A percentile compares a stretch with the other conserved stretches of the same genome.
Conservation (phyloP, 1,139 yeast species). For the Magnusiomyces sp. region DNA sequence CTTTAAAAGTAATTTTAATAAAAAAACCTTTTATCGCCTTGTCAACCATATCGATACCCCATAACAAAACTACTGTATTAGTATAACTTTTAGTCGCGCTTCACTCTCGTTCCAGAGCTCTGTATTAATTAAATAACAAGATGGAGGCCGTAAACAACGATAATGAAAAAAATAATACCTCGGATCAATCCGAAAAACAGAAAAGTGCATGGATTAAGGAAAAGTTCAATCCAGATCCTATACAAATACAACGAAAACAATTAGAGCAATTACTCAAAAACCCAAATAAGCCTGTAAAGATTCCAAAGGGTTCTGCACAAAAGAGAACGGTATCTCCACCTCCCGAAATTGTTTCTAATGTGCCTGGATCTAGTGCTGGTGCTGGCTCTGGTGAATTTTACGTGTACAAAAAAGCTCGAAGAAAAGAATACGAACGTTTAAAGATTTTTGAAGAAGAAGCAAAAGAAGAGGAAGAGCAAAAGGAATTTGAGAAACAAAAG, state of each 20-base stretch:
- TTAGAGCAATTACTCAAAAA: constrained; percentile 19
- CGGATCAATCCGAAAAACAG: neutral
- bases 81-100: too few species aligned
- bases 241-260: constrained; percentile 23
- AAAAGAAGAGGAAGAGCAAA: constrained; percentile 16
- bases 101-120: too few species aligned
- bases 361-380: constrained; percentile 32
- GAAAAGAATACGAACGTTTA: constrained; percentile 28
- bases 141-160: too few species aligned
- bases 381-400: constrained; percentile 36
- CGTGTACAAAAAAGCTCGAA: constrained; percentile 30
- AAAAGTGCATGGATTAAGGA: constrained; percentile 3
- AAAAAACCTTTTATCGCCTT: too few species aligned
- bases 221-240: constrained; percentile 11
- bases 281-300: constrained; percentile 18
- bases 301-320: constrained; percentile 9
- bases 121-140: too few species aligned
- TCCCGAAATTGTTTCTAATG: constrained; percentile 21
- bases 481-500: constrained; percentile 24
- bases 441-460: constrained; percentile 24
- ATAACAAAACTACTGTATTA: too few species aligned
- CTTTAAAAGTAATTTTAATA: too few species aligned
- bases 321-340: constrained; percentile 17
- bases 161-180: too few species aligned
- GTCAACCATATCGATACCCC: too few species aligned